Evolutionary conservation across 345 rosid species (phyloP).

Genomic region (Psidium guajava): DNA sequence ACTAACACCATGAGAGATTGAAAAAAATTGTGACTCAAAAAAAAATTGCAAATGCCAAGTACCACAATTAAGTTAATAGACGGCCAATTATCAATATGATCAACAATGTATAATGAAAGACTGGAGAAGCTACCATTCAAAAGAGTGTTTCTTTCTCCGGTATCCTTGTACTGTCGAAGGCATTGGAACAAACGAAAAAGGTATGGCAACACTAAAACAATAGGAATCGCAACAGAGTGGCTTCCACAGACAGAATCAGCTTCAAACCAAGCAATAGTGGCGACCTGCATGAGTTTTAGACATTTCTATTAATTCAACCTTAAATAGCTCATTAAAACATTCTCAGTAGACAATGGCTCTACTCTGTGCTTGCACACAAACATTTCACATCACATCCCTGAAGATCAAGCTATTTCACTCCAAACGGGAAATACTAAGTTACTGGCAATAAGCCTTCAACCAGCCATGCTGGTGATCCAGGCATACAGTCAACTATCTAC

Average conservation of each 20-base stretch:
- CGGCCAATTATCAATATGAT: background rate
- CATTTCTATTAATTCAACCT: background rate
- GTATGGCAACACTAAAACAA: conserved; percentile 90
- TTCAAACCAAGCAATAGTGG: conserved; percentile 99
- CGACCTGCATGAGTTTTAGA: conserved; percentile 50
- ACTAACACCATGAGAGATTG: background rate
- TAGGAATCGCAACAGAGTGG: conserved; percentile 86
- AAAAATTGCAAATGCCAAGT: background rate
- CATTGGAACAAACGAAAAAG: conserved; percentile 86
- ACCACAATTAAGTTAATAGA: background rate
- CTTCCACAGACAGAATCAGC: conserved; percentile 97
- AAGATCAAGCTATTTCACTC: background rate
- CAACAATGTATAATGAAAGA: background rate
- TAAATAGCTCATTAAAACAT: background rate
- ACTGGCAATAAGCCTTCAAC: background rate
- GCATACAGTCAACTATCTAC: background rate
- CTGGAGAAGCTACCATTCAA: conserved; percentile 49
- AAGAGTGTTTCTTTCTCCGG: conserved; percentile 57
- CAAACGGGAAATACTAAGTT: background rate
- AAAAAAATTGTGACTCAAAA: background rate
- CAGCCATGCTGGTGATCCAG: background rate
- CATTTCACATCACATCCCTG: background rate
- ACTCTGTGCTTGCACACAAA: background rate
- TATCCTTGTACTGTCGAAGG: conserved; percentile 88
- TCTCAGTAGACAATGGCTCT: background rate